A percentile compares a stretch with the other conserved stretches of the same genome.
These are phyloP conservation scores for Juncus effusus DNA, from an alignment of 176 grass and related monocot genomes.

Conservation along the genomic window DNA sequence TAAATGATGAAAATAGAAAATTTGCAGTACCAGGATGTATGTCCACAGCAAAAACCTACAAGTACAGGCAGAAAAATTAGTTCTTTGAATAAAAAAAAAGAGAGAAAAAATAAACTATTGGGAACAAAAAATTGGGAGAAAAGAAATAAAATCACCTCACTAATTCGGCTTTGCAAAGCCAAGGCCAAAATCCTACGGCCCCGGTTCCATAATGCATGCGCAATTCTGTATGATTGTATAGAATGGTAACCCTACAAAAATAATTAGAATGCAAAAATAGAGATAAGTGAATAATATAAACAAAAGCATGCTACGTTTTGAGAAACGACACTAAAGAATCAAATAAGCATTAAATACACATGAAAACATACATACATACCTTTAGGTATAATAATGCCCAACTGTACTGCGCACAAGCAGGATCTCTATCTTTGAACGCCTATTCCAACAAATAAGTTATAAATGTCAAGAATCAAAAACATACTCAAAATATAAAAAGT, in stretches of 20 bases:
- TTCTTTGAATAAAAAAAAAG: constrained; percentile 13
- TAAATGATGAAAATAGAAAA: not conserved
- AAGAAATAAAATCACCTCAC: constrained; percentile 57
- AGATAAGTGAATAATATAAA: constrained; percentile 9
- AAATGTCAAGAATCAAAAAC: constrained; percentile 9
- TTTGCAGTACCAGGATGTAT: constrained; percentile 90
- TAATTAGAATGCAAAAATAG: constrained; percentile 2
- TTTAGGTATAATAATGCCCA: constrained; percentile 96
- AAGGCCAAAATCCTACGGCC: constrained; percentile 83
- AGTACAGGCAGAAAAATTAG: constrained; percentile 21
- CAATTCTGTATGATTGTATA: constrained; percentile 95
- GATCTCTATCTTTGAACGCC: constrained; percentile 97
- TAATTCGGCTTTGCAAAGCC: constrained; percentile 97
- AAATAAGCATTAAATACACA: not conserved
- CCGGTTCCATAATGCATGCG: constrained; percentile 90
- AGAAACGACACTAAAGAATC: not conserved
- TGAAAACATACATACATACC: constrained; percentile 33
- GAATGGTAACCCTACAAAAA: constrained; percentile 83
- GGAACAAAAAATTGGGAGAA: constrained; percentile 7
- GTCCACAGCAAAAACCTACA: constrained; percentile 95
- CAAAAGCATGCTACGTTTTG: not conserved
- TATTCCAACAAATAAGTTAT: constrained; percentile 35
- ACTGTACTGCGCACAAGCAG: constrained; percentile 88
- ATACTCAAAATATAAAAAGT: constrained; percentile 12
- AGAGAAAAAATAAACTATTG: constrained; percentile 12